A percentile compares a stretch with the other conserved stretches of the same genome.
Conservation (phyloP, 2,329 filamentous ascomycete genomes). For the Alternaria triticimaculans region DNA sequence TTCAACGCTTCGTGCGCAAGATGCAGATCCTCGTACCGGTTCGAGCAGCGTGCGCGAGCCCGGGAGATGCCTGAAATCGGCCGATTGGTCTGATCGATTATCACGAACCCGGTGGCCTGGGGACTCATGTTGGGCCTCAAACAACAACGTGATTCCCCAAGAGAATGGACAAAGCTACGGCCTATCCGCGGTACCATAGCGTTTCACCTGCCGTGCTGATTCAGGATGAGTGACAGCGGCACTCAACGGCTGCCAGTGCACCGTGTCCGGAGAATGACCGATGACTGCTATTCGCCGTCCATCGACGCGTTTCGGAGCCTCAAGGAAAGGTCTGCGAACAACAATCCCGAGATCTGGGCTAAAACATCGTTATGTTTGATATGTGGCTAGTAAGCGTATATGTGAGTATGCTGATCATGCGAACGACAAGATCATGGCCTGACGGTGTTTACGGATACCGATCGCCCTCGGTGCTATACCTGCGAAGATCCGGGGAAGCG, state of each 20-base stretch:
- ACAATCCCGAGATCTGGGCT: background rate
- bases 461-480: background rate
- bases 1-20: background rate
- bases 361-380: background rate
- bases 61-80: background rate
- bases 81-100: background rate
- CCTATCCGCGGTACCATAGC: background rate
- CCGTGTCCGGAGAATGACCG: background rate
- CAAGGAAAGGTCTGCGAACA: background rate
- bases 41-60: background rate
- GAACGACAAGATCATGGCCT: background rate
- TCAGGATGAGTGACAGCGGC: background rate
- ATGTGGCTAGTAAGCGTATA: background rate
- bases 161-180: background rate
- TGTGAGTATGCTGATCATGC: background rate
- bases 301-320: background rate
- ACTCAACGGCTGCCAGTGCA: background rate
- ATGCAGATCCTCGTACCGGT: background rate
- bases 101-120: background rate
- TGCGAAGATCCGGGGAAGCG: conserved; percentile 1
- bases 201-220: background rate
- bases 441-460: background rate
- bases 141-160: background rate
- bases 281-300: background rate
- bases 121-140: background rate